Conservation (phyloP, 1,284 basidiomycete genomes). For the Boletus holoroseus region DNA sequence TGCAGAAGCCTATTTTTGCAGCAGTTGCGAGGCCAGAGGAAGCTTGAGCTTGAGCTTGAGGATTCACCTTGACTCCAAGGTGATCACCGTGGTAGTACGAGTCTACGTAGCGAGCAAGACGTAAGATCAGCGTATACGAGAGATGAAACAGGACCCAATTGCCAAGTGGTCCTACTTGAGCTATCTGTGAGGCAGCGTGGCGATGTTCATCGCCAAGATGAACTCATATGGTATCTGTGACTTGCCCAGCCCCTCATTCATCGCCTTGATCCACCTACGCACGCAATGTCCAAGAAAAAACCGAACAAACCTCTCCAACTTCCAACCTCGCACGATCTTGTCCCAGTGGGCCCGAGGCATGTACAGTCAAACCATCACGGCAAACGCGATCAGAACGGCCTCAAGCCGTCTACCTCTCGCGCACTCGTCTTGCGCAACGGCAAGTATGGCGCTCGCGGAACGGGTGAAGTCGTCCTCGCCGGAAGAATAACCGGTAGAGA, state of each 20-base stretch:
- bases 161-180: no score
- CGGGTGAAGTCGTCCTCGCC: constrained; percentile 55
- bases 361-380: constrained; percentile 39
- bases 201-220: not conserved
- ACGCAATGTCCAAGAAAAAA: constrained; percentile 32
- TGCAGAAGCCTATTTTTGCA: not conserved
- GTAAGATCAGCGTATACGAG: not conserved
- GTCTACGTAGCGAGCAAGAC: not conserved
- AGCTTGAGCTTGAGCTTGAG: not conserved
- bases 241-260: not conserved
- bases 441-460: constrained; percentile 63
- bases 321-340: constrained; percentile 37
- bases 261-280: not conserved
- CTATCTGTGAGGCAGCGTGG: not conserved
- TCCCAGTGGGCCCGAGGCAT: constrained; percentile 49
- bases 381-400: constrained; percentile 45
- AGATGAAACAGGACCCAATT: not conserved
- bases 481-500: constrained; percentile 65
- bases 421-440: constrained; percentile 71
- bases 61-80: not conserved
- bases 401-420: constrained; percentile 58
- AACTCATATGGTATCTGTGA: not conserved
- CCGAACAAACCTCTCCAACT: constrained; percentile 11
- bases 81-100: not conserved
- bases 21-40: not conserved